Evolutionary conservation across 768 basidiomycete genomes (phyloP), one percentile per base, ranked within the genome.

Genomic region (Ramaria rubella): DNA sequence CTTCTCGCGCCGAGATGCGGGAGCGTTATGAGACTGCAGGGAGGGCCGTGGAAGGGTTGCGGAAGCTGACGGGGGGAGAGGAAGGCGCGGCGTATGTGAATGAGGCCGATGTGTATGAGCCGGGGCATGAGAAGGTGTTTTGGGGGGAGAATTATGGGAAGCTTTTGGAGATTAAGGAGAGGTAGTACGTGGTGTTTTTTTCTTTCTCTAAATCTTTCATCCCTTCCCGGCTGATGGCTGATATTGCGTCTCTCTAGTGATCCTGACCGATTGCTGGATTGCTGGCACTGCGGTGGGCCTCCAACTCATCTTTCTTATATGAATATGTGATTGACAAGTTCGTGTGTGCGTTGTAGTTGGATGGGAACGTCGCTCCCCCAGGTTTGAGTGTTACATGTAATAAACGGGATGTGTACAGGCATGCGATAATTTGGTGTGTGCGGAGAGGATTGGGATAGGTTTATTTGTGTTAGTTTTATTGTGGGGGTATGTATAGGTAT

Each of bases 41-140:
- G 24, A 55, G 45, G n/a, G 66, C 74, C 4, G 73, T 78, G 26
- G 73, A 74, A 48, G 59, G 71, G 59, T 61, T 80, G 58, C 63
- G 76, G 31, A 68, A 53, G 57, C 69, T 79, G 29, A 76, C 77
- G 12, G 29, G 15, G 12, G 24, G 27, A 26, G 29, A 24, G 46
- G 46, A 9, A 24, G 73, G 70, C 63, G 76, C 72, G 44, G 66
- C 78, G 24, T 78, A 79, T 63, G 52, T 71, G 55, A 56, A 56
- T 24, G 55, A 56, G 31, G 45, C 44, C 14, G 55, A 56, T 56
- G 55, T 56, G 6, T 56, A 56, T 38, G 55, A 56, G 33, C 11
- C 7, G 4, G 36, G 48, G 9, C 40, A 40, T 33, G 44, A 56
- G 36, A 26, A 48, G 12, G 17, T n/a, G 2, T 56, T 46, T 21